These are phyloP conservation scores for Paraglomus occultum DNA, from an alignment of 192 early-diverging fungal genomes.

Conservation along the genomic window DNA sequence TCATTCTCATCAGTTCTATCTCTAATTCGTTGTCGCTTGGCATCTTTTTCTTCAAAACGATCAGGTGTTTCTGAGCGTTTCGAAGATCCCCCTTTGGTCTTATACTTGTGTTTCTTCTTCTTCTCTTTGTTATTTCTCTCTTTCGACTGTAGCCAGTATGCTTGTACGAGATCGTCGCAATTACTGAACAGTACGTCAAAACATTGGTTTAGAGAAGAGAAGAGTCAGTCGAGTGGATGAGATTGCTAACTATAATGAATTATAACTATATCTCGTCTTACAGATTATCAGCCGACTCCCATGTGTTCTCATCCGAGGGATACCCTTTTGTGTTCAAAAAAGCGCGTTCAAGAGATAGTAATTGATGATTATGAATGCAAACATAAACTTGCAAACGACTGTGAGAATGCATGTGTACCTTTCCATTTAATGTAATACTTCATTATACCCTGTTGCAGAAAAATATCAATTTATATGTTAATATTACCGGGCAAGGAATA, in stretches of 20 bases:
- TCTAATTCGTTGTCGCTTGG: not conserved
- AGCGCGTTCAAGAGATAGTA: too few species aligned
- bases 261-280: constrained; percentile 3
- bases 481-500: not conserved
- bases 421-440: constrained; percentile 28
- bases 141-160: constrained; percentile 15
- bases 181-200: not conserved
- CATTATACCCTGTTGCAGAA: not conserved
- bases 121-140: not conserved
- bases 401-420: constrained; percentile 10
- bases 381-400: not conserved
- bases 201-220: not conserved
- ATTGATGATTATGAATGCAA: not conserved
- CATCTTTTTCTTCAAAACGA: not conserved
- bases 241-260: not conserved
- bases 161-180: constrained; percentile 21
- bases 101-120: not conserved
- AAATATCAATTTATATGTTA: not conserved
- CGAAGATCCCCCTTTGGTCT: not conserved
- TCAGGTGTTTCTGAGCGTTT: not conserved
- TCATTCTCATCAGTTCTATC: constrained; percentile 1
- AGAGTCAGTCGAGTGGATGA: not conserved
- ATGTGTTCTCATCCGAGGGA: constrained; percentile 14
- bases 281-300: constrained; percentile 21
- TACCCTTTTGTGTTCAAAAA: constrained; percentile 24